phyloP scores from a whole-genome alignment of 2,329 filamentous ascomycete species.

The Exophiala sp. region DNA sequence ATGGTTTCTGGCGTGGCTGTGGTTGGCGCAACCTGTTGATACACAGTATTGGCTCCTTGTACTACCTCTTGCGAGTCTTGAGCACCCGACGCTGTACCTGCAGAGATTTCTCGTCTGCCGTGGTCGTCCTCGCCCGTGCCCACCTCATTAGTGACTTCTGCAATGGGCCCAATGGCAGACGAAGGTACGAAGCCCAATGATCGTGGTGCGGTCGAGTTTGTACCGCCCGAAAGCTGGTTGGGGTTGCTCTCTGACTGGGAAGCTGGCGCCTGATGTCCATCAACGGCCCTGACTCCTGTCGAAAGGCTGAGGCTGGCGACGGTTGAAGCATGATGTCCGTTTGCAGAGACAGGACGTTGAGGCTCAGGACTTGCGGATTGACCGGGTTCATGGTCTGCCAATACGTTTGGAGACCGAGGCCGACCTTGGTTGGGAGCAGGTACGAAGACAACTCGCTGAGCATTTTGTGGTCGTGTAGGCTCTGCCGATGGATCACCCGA shows the following conservation, averaged over 20 bases:
- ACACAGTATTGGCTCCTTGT: too few species aligned
- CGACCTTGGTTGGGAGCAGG: constrained; percentile 55
- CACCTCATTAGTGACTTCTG: background rate
- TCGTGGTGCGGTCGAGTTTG: constrained; percentile 2
- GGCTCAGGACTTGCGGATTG: too few species aligned
- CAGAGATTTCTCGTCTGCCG: background rate
- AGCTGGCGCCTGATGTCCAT: too few species aligned
- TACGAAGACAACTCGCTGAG: constrained; percentile 51
- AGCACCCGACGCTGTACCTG: background rate
- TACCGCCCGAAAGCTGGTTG: background rate
- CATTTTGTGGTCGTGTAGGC: background rate
- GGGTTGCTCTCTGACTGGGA: background rate
- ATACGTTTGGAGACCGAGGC: constrained; percentile 50
- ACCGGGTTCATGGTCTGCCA: too few species aligned
- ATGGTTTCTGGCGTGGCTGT: too few species aligned
- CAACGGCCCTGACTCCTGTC: too few species aligned
- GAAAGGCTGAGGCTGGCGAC: too few species aligned
- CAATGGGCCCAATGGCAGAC: constrained; percentile 6
- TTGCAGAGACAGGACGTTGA: constrained; percentile 1
- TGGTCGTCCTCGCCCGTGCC: background rate
- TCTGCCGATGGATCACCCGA: background rate
- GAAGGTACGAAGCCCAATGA: constrained; percentile 1
- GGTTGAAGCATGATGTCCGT: background rate
- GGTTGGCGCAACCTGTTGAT: too few species aligned
- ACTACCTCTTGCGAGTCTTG: too few species aligned